Conservation (phyloP, 2,329 filamentous ascomycete genomes). For the Epichloe uncinata region DNA sequence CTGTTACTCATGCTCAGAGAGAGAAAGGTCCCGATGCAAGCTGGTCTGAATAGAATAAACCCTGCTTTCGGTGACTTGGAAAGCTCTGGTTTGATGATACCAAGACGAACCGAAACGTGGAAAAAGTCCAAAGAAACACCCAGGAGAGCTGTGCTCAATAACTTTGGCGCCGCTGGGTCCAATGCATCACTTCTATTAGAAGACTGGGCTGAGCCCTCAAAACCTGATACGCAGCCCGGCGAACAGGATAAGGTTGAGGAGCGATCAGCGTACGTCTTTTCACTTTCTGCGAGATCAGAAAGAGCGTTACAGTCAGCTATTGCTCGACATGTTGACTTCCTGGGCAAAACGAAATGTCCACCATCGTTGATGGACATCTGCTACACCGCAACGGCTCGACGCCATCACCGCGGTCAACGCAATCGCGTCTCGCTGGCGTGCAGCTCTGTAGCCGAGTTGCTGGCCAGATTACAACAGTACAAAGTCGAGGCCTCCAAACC, state of each 20-base stretch:
- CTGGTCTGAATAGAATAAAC: constrained; percentile 53
- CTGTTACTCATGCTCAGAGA: constrained; percentile 46
- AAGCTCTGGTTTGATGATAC: constrained; percentile 41
- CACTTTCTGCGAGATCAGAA: no score
- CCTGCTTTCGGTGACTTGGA: constrained; percentile 39
- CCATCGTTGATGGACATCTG: constrained; percentile 29
- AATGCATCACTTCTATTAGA: constrained; percentile 56
- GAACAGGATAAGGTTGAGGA: no score
- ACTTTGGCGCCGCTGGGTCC: constrained; percentile 58
- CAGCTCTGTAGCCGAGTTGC: background rate
- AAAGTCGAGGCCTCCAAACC: no score
- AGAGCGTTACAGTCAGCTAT: no score
- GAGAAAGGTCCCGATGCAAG: constrained; percentile 45
- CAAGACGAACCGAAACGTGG: constrained; percentile 19
- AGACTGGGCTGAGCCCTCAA: constrained; percentile 14
- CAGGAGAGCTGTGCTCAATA: constrained; percentile 46
- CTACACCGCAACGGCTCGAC: constrained; percentile 40
- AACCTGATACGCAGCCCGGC: constrained; percentile 14
- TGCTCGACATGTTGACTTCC: no score
- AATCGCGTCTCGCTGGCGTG: no score
- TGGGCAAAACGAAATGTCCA: constrained; percentile 17
- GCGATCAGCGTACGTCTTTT: no score
- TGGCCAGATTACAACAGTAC: no score
- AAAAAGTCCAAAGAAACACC: constrained; percentile 16
- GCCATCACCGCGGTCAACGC: constrained; percentile 1